Percentiles rank a stretch among this genome's conserved stretches.
These are phyloP conservation scores for Claviceps capensis DNA, from an alignment of 2,329 filamentous ascomycete species.

Conservation along the genomic window DNA sequence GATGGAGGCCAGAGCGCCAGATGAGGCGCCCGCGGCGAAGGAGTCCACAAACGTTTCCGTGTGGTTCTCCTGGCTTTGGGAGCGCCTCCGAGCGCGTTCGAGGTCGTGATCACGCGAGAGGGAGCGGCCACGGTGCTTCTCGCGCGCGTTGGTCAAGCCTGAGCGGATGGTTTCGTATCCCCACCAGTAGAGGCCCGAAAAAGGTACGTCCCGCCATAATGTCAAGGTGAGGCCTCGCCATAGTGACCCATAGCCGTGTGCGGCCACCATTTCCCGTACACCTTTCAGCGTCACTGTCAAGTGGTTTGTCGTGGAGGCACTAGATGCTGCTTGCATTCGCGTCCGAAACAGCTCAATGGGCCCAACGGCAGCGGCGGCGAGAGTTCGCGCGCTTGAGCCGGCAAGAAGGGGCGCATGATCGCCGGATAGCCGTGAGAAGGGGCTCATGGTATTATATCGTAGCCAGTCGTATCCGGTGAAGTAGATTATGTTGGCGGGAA, in stretches of 20 bases:
- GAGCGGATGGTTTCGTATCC: slow-evolving; percentile 80
- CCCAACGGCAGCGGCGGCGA: slow-evolving; percentile 71
- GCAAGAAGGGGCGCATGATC: slow-evolving; percentile 68
- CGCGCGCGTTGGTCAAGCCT: slow-evolving; percentile 54
- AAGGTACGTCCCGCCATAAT: slow-evolving; percentile 92
- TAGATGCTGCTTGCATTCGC: slow-evolving; percentile 67
- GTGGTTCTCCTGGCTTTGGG: slow-evolving; percentile 55
- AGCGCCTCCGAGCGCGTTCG: slow-evolving; percentile 33
- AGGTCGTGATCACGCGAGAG: slow-evolving; percentile 23
- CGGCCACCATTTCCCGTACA: slow-evolving; percentile 63
- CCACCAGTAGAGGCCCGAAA: slow-evolving; percentile 96
- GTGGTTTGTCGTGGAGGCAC: slow-evolving; percentile 47
- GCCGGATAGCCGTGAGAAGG: slow-evolving; percentile 52
- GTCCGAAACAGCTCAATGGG: slow-evolving; percentile 93
- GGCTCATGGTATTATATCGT: slow-evolving; percentile 58
- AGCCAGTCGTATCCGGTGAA: slow-evolving; percentile 97
- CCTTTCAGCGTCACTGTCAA: slow-evolving; percentile 67
- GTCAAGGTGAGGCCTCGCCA: slow-evolving; percentile 88
- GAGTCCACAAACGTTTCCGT: slow-evolving; percentile 73
- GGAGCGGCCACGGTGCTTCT: slow-evolving; percentile 30
- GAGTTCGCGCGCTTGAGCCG: slow-evolving; percentile 61
- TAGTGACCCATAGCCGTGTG: slow-evolving; percentile 64
- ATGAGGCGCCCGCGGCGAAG: slow-evolving; percentile 72
- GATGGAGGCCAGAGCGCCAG: slow-evolving; percentile 74
- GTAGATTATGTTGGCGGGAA: slow-evolving; percentile 95